Base-by-base conservation (phyloP, 768 basidiomycete species). In the Termitomyces sp. region DNA sequence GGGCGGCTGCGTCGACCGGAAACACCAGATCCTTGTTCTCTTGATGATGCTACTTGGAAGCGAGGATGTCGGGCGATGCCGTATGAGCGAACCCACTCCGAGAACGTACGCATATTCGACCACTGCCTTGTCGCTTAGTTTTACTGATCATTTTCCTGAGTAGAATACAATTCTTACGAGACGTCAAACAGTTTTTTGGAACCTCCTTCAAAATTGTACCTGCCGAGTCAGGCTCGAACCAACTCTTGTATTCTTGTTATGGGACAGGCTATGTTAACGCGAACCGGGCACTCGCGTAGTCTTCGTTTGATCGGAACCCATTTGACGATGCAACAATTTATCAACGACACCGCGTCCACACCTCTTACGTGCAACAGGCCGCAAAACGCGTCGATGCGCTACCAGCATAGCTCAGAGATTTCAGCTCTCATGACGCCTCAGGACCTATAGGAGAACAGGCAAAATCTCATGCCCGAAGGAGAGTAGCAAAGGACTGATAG, bases 41-140 rank as follows among this genome's bases (percentile, higher is more conserved):
- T 71, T 96, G 35, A 81, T 93, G 78, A 95, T 99, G 92, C 88
- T 90, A 3, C 77, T 98, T n/a, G 97, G 97, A 9, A 95, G 92
- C 59, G 97, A 98, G 68, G 97, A 99, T 68, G 94, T 98, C 0
- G 92, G 94, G 0, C 84, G 90, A 59, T 93, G 91, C 74, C 77
- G 84, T 56, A 89, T 98, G 84, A 85, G 89, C 4, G 86, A 89
- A 63, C 85, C 93, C 17, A 93, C 91, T 11, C 72, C 82, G 16
- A 81, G 90, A 69, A 92, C 91, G 91, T 91, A 59, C 71, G 91
- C 82, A 32, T 12, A 16, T 5, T 42, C 2, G 44, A 66, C 52
- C 12, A 16, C 8, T 21, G 34, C 19, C 16, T 8, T 21, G 17
- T n/a, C 52, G 3, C 42, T 43, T 23, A 19, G 43, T 29, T 34